Percentiles rank a stretch among this genome's conserved stretches.
These are phyloP conservation scores for Phytopythium montanum DNA, from an alignment of 352 stramenopile genomes.

Conservation along the genomic window DNA sequence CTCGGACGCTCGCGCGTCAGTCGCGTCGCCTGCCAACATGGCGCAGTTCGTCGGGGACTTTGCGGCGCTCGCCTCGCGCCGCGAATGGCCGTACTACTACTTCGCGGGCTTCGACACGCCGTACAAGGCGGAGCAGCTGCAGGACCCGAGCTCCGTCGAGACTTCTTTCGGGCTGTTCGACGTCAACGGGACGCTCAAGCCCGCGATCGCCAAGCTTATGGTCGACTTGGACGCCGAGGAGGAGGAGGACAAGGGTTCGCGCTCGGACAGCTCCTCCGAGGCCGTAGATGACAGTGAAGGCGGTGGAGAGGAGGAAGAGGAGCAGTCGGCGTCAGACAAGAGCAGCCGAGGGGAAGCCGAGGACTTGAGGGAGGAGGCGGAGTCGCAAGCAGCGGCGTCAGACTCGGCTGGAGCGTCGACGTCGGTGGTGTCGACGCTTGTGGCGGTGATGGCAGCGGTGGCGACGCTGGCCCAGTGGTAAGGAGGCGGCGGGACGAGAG, in stretches of 20 bases:
- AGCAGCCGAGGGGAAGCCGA: background rate
- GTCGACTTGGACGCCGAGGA: background rate
- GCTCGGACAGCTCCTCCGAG: background rate
- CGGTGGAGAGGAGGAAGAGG: background rate
- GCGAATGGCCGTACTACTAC: conserved; percentile 59
- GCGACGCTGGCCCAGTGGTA: background rate
- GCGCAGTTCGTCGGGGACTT: conserved; percentile 66
- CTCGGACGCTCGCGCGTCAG: conserved; percentile 26
- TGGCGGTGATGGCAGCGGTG: background rate
- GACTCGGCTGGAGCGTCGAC: background rate
- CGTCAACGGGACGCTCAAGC: conserved; percentile 41
- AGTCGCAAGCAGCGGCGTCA: background rate
- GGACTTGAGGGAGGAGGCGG: background rate
- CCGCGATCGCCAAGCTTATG: conserved; percentile 28
- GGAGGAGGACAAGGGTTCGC: background rate
- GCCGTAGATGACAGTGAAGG: background rate
- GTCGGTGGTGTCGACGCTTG: background rate
- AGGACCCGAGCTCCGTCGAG: conserved; percentile 42
- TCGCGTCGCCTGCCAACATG: conserved; percentile 36
- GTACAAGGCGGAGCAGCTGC: conserved; percentile 44
- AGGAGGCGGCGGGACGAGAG: background rate
- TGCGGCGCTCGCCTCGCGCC: conserved; percentile 25
- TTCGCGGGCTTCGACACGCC: conserved; percentile 61
- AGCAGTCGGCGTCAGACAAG: background rate
- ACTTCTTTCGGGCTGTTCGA: conserved; percentile 58